Evolutionary conservation across 2,329 filamentous ascomycete genomes (phyloP).

Genomic region (Alternaria conjuncta): DNA sequence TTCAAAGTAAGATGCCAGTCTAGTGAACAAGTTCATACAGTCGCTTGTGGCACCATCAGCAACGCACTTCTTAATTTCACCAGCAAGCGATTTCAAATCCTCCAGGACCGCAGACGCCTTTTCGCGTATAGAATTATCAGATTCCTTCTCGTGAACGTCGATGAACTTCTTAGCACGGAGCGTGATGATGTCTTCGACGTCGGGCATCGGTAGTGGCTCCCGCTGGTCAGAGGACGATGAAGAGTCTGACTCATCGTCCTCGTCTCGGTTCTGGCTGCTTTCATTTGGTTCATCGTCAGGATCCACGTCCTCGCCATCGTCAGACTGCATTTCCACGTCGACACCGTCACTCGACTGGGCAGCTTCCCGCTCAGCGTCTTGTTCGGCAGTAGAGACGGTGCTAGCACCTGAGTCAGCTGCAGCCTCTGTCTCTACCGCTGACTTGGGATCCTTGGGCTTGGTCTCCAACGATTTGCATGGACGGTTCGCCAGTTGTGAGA

Average conservation of each 20-base stretch:
- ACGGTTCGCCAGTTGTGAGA: slow-evolving; percentile 75
- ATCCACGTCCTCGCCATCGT: slow-evolving; percentile 61
- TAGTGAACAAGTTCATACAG: slow-evolving; percentile 73
- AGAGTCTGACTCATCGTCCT: slow-evolving; percentile 70
- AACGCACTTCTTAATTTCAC: slow-evolving; percentile 76
- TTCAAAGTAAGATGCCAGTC: slow-evolving; percentile 83
- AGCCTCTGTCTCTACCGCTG: slow-evolving; percentile 31
- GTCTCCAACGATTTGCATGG: slow-evolving; percentile 41
- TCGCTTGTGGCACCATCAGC: slow-evolving; percentile 51
- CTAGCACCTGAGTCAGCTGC: slow-evolving; percentile 33
- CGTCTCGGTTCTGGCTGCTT: slow-evolving; percentile 65
- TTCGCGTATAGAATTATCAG: slow-evolving; percentile 74
- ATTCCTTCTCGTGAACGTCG: slow-evolving; percentile 79
- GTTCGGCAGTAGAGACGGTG: slow-evolving; percentile 32
- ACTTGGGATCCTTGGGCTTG: slow-evolving; percentile 35
- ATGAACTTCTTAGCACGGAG: slow-evolving; percentile 82
- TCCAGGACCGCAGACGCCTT: slow-evolving; percentile 79
- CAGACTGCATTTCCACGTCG: slow-evolving; percentile 60
- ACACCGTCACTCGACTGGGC: slow-evolving; percentile 64
- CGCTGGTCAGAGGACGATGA: slow-evolving; percentile 56
- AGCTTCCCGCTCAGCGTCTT: slow-evolving; percentile 51
- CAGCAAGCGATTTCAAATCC: slow-evolving; percentile 73
- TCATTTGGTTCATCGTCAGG: slow-evolving; percentile 62
- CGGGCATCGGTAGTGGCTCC: slow-evolving; percentile 40
- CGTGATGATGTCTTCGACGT: slow-evolving; percentile 75